These are phyloP conservation scores for Bifiguratus adelaidae DNA, from an alignment of 192 early-diverging fungal genomes.

Conservation along the genomic window DNA sequence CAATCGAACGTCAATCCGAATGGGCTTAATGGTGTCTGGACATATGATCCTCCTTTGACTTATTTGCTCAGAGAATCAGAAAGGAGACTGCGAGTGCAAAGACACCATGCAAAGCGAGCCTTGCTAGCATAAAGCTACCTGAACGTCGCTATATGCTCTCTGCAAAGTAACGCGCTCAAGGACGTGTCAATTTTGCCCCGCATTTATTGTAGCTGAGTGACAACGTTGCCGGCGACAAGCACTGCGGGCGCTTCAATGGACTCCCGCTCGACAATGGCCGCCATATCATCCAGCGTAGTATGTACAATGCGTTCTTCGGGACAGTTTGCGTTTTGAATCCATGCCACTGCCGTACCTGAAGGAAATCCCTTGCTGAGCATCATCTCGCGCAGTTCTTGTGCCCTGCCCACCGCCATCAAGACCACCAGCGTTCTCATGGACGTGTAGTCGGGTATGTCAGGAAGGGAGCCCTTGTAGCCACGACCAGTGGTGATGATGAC, in stretches of 20 bases:
- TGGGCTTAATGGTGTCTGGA: too few relatives aligned
- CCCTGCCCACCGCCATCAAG: slow-evolving; percentile 75
- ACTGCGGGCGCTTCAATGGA: slow-evolving; percentile 66
- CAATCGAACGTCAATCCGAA: too few relatives aligned
- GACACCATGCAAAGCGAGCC: too few relatives aligned
- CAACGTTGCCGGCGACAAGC: slow-evolving; percentile 80
- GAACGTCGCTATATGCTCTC: too few relatives aligned
- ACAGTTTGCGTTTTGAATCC: slow-evolving; percentile 79
- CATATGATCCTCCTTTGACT: too few relatives aligned
- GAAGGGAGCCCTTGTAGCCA: slow-evolving; percentile 65
- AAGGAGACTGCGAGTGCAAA: too few relatives aligned
- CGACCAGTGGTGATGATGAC: slow-evolving; percentile 76
- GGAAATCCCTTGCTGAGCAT: slow-evolving; percentile 49
- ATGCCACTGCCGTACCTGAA: slow-evolving; percentile 50
- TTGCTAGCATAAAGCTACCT: too few relatives aligned
- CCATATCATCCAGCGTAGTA: slow-evolving; percentile 54
- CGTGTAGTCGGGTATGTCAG: slow-evolving; percentile 56
- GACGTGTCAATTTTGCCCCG: too few relatives aligned
- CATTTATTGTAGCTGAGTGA: too few relatives aligned
- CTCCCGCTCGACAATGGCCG: slow-evolving; percentile 44
- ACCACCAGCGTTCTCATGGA: slow-evolving; percentile 66
- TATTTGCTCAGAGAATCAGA: too few relatives aligned
- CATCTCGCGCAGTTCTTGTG: slow-evolving; percentile 50
- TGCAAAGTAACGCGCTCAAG: too few relatives aligned
- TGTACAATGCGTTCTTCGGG: slow-evolving; percentile 57